Conservation (phyloP, 805 yeast genomes). For the Yamadazyma nakazawae region DNA sequence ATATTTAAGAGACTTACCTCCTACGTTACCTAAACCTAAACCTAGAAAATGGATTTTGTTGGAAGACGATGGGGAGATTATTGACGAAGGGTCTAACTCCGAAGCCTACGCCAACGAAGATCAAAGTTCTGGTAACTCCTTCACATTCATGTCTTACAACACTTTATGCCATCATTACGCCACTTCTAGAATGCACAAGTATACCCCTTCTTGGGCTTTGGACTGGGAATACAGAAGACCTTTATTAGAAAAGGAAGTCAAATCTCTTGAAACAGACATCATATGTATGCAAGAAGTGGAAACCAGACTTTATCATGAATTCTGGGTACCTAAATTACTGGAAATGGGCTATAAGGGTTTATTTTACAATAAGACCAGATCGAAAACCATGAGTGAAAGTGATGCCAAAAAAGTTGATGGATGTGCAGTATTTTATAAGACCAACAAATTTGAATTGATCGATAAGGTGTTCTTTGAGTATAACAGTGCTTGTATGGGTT, state of each 20-base stretch:
- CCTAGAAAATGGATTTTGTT: constrained; percentile 83
- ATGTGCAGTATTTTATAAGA: constrained; percentile 88
- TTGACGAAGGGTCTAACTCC: constrained; percentile 31
- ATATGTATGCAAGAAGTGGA: constrained; percentile 96
- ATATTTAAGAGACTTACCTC: constrained; percentile 77
- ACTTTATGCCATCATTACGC: constrained; percentile 96
- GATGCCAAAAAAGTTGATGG: constrained; percentile 95
- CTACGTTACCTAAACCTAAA: constrained; percentile 54
- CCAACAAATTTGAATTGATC: constrained; percentile 62
- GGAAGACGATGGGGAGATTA: constrained; percentile 70
- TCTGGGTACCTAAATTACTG: constrained; percentile 74
- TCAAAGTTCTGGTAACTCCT: constrained; percentile 36
- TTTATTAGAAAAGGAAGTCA: constrained; percentile 67
- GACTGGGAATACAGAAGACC: constrained; percentile 89
- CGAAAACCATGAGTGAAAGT: constrained; percentile 78
- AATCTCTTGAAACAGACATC: constrained; percentile 65
- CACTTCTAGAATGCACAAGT: constrained; percentile 84
- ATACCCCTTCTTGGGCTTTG: constrained; percentile 96
- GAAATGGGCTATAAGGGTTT: constrained; percentile 75
- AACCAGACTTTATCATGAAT: constrained; percentile 77
- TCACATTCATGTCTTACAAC: constrained; percentile 84
- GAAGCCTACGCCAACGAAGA: constrained; percentile 30
- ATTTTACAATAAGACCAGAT: constrained; percentile 86
- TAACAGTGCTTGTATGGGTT: constrained; percentile 73
- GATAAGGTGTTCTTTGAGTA: constrained; percentile 79